Evolutionary conservation across 2,329 filamentous ascomycete species (phyloP), one percentile per base, ranked within the genome.

Genomic region (Sporothrix globosa): DNA sequence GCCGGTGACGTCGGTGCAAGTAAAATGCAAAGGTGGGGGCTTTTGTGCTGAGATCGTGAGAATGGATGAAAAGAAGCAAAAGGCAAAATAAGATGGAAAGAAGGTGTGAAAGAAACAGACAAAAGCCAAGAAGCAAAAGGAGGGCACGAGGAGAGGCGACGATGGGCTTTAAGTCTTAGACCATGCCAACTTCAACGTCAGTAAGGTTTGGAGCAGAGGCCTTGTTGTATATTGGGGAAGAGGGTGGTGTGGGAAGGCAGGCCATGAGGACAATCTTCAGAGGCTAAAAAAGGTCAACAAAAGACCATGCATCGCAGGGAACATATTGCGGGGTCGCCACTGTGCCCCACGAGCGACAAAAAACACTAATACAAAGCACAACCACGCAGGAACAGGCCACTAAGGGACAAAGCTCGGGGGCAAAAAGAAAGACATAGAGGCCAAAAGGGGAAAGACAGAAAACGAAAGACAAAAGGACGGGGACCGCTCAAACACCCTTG

Each of bases 321-420:
- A 60, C 39, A 70, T 67, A 67, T 67, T 70, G 69, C 69, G 69
- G 69, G 69, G 69, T 70, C 46, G 30, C 48, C 67, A 61, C 48
- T 34, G 30, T 39, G 30, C 56, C 54, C 50, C 50, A 66, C 48
- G 48, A 65, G 58, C 41, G 21, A 53, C 24, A 21, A 14, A 63
- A 54, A 65, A 21, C 11, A 69, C 27, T 52, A 66, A 53, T 66
- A 41, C 41, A 54, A 63, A 69, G 56, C 41, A 50, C 53, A 52
- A 4, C 41, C 34, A 65, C 14, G 66, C 48, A 54, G 46, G 52
- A 56, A 58, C n/a, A 63, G 30, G 44, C 63, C 63, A 66, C 63
- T 66, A 66, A 39, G 24, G 61, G 61, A 50, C 21, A 65, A 66
- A 52, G 46, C 63, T 66, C 46, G 46, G 46, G 53, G 46, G 63